A percentile compares a stretch with the other conserved stretches of the same genome.
Conservation (phyloP, 495 filamentous ascomycete genomes). For the Lichina pygmaea region DNA sequence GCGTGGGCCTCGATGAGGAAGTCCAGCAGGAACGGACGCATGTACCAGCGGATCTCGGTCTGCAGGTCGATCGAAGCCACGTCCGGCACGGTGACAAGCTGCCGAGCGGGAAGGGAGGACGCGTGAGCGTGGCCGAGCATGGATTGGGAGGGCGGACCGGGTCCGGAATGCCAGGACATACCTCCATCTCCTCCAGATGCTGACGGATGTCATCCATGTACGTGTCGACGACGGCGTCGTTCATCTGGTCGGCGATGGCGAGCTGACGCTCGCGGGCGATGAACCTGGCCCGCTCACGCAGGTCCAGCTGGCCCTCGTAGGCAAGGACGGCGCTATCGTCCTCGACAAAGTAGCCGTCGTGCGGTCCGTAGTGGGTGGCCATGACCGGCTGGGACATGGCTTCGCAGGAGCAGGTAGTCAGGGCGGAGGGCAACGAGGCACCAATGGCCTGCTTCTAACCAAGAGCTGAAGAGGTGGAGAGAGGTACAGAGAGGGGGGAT, state of each 20-base stretch:
- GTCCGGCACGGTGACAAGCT: constrained; percentile 72
- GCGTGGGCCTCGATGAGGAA: constrained; percentile 94
- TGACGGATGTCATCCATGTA: constrained; percentile 78
- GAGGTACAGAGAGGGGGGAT: too few species aligned
- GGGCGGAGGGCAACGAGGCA: background rate
- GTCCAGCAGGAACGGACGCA: constrained; percentile 93
- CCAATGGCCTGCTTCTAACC: background rate
- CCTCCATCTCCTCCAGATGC: constrained; percentile 95
- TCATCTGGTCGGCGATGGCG: constrained; percentile 67
- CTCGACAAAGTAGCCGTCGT: background rate
- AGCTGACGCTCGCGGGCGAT: constrained; percentile 53
- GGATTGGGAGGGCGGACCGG: background rate
- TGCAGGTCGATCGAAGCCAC: constrained; percentile 96
- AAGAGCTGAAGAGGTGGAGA: too few species aligned
- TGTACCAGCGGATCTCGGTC: constrained; percentile 98
- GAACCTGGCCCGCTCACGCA: constrained; percentile 40
- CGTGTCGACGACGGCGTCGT: constrained; percentile 52
- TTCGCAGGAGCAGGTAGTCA: background rate
- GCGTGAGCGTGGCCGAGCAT: background rate
- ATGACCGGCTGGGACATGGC: background rate
- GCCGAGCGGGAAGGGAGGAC: constrained; percentile 7
- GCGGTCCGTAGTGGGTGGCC: background rate
- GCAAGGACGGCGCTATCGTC: background rate
- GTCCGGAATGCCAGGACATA: constrained; percentile 14
- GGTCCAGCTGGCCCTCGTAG: background rate